Conservation (phyloP, 2,329 filamentous ascomycete species). For the Venturia nashicola region DNA sequence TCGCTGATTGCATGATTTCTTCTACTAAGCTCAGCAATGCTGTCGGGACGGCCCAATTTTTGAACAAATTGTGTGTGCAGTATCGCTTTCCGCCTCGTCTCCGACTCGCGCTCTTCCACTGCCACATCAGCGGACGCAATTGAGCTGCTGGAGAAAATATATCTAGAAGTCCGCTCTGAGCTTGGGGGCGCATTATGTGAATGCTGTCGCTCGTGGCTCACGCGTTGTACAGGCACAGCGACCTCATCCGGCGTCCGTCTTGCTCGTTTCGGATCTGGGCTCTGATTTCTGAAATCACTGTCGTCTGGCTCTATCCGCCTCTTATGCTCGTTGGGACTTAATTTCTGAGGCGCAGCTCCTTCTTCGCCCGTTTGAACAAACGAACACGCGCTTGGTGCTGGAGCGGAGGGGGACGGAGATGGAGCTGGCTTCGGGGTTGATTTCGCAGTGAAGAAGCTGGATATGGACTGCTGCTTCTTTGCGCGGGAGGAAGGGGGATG, state of each 20-base stretch:
- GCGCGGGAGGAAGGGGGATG: background rate
- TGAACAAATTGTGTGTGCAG: constrained; percentile 79
- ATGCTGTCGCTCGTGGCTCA: background rate
- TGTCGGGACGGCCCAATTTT: constrained; percentile 79
- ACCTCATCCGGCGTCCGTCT: constrained; percentile 9
- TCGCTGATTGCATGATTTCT: constrained; percentile 43
- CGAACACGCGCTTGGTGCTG: background rate
- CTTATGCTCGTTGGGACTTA: constrained; percentile 12
- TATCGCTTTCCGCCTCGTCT: constrained; percentile 50
- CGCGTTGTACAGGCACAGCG: constrained; percentile 2
- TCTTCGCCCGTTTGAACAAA: too few relatives aligned
- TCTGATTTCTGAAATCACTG: constrained; percentile 12
- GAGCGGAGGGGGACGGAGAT: background rate
- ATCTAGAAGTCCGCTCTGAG: constrained; percentile 43
- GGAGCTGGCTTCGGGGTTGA: constrained; percentile 15
- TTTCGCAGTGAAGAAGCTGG: constrained; percentile 60
- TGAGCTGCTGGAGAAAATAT: constrained; percentile 43
- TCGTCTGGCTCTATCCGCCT: constrained; percentile 13
- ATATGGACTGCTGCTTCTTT: constrained; percentile 64
- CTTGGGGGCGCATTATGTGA: constrained; percentile 17
- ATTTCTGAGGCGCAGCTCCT: constrained; percentile 6
- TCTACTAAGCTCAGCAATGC: constrained; percentile 55
- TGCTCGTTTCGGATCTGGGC: constrained; percentile 12
- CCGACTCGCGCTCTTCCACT: constrained; percentile 36
- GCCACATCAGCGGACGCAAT: constrained; percentile 25